A percentile compares a stretch with the other conserved stretches of the same genome.
These are phyloP conservation scores for Pseudozyma hubeiensis DNA, from an alignment of 1,284 basidiomycete genomes.

Conservation along the genomic window DNA sequence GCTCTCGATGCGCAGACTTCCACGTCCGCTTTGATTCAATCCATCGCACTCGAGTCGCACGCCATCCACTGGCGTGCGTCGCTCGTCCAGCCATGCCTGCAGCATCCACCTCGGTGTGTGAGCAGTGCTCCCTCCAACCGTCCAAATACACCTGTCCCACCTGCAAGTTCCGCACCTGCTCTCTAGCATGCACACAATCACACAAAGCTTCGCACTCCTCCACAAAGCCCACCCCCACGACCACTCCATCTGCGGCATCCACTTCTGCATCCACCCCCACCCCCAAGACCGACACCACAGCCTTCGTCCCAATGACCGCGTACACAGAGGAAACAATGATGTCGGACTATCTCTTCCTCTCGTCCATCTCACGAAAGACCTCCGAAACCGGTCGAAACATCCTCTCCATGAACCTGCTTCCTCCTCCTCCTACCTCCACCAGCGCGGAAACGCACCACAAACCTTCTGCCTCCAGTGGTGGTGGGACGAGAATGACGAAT, in stretches of 20 bases:
- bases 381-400: slow-evolving; percentile 26
- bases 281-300: not conserved
- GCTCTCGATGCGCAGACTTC: too few relatives aligned
- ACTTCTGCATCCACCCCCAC: not conserved
- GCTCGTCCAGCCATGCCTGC: slow-evolving; percentile 17
- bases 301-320: slow-evolving; percentile 19
- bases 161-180: slow-evolving; percentile 32
- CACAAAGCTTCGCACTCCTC: slow-evolving; percentile 22
- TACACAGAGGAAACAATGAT: slow-evolving; percentile 32
- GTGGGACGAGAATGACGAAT: slow-evolving; percentile 12
- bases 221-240: too few relatives aligned
- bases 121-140: slow-evolving; percentile 3
- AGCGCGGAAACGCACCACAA: not conserved
- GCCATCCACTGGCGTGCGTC: too few relatives aligned
- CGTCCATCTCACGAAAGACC: slow-evolving; percentile 15
- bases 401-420: slow-evolving; percentile 25
- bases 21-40: too few relatives aligned
- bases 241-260: not conserved
- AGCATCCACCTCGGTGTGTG: slow-evolving; percentile 15
- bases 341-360: slow-evolving; percentile 43
- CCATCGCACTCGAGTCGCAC: too few relatives aligned
- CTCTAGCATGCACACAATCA: slow-evolving; percentile 23
- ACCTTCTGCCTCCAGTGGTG: not conserved
- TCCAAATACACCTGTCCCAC: slow-evolving; percentile 48
- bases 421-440: slow-evolving; percentile 4